Evolutionary conservation across 495 filamentous ascomycete species (phyloP).

Genomic region (Cercophora samala): DNA sequence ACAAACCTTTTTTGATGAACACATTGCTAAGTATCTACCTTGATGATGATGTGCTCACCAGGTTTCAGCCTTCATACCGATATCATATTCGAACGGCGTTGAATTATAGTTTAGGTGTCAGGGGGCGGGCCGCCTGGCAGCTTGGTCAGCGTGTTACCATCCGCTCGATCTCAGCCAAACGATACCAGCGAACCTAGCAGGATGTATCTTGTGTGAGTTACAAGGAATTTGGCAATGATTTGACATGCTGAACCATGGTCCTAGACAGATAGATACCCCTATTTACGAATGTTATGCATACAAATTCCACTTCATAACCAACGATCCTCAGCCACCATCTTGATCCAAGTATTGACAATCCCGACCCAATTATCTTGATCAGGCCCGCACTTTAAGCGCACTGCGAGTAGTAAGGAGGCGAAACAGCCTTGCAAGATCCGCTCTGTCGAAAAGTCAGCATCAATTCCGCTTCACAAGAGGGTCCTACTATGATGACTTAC

Average conservation of each 20-base stretch:
- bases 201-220: background rate
- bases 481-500: conserved; percentile 28
- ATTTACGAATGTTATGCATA: background rate
- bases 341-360: background rate
- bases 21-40: background rate
- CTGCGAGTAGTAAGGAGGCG: conserved; percentile 40
- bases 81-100: no score
- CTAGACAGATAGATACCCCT: background rate
- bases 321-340: background rate
- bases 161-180: no score
- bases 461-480: background rate
- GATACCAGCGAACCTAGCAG: no score
- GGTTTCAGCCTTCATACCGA: background rate
- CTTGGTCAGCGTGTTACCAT: no score
- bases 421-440: conserved; percentile 33
- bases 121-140: no score
- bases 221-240: background rate
- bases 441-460: conserved; percentile 12
- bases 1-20: conserved; percentile 20
- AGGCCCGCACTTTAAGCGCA: conserved; percentile 24
- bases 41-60: no score
- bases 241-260: background rate
- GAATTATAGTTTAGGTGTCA: no score
- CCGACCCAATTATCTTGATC: background rate
- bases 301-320: background rate